Base-by-base conservation (phyloP, 352 stramenopile species). In the Phytophthora meadii region DNA sequence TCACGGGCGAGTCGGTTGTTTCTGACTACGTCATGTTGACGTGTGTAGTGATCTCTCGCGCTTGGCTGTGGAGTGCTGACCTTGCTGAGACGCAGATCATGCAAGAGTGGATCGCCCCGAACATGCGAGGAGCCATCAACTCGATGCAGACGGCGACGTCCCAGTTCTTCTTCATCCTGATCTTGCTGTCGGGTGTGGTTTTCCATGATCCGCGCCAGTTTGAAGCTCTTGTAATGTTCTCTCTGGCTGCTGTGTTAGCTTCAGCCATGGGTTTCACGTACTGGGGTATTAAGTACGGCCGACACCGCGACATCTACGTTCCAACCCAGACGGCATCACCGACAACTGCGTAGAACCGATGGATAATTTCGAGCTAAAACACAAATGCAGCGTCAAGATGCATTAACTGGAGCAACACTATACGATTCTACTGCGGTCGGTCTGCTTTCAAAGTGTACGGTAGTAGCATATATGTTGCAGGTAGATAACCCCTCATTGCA, bases 71-170 rank as follows among this genome's bases (percentile, higher is more conserved):
- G 81, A 82, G 54, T 27, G 68, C 61, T 7, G 80, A 89, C 51
- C 51, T 90, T n/a, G 80, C 76, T 6, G 79, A 89, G 65, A 88
- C 78, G 24, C 82, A 90, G 70, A 80, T 88, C 52, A 88, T 89
- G 80, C 81, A 90, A 55, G 81, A 90, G 66, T 87, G 77, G 76
- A 81, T 89, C 52, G 68, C 79, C n/a, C 69, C 75, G 12, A 65
- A 76, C 49, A 66, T 76, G 7, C 79, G 81, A 34, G 77, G 79
- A 32, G 58, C 72, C 19, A 87, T 89, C 75, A 88, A 88, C 65
- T 65, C 78, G 9, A 89, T 90, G 78, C 82, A 90, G 49, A 87
- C 72, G 0, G 82, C 82, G 27, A 76, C 76, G 51, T 87, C 72
- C 53, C 81, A 90, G 62, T 74, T 89, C 56, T 90, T 84, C 55